Evolutionary conservation across 306 rosid species (phyloP).

Genomic region (Erythrophleum fordii): DNA sequence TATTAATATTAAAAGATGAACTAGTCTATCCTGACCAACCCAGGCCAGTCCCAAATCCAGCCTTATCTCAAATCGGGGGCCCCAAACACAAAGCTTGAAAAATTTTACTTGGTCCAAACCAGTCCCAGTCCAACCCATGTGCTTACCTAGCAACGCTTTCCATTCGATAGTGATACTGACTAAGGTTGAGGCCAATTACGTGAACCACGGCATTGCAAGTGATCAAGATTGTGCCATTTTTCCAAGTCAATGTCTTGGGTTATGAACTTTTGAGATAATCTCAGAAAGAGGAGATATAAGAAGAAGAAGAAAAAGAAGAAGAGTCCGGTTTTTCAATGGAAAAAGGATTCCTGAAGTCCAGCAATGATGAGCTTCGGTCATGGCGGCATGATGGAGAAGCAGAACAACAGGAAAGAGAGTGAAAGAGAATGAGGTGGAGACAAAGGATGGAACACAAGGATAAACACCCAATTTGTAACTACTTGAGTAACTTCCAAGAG

Average conservation of each 20-base stretch:
- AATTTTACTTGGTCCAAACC: too few relatives aligned
- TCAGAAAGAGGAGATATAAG: too few relatives aligned
- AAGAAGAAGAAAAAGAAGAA: background rate
- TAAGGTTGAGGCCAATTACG: background rate
- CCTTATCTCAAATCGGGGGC: too few relatives aligned
- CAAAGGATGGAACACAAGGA: background rate
- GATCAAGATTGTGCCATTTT: background rate
- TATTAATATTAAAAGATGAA: too few relatives aligned
- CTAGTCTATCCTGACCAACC: too few relatives aligned
- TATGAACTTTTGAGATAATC: background rate
- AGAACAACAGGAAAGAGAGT: background rate
- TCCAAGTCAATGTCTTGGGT: background rate
- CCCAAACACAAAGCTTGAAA: too few relatives aligned
- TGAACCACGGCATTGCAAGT: background rate
- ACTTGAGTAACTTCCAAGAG: background rate
- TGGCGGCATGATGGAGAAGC: background rate
- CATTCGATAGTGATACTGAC: too few relatives aligned
- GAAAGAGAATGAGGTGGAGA: background rate
- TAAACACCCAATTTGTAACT: background rate
- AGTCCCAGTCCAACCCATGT: too few relatives aligned
- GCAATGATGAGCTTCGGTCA: conserved; percentile 26
- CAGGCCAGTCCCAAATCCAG: too few relatives aligned
- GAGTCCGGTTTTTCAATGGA: background rate
- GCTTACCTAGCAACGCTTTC: too few relatives aligned
- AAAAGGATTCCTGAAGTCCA: conserved; percentile 22